These are phyloP conservation scores for Arabidopsis lyrata DNA, from an alignment of 441 rosid genomes.

Conservation along the genomic window DNA sequence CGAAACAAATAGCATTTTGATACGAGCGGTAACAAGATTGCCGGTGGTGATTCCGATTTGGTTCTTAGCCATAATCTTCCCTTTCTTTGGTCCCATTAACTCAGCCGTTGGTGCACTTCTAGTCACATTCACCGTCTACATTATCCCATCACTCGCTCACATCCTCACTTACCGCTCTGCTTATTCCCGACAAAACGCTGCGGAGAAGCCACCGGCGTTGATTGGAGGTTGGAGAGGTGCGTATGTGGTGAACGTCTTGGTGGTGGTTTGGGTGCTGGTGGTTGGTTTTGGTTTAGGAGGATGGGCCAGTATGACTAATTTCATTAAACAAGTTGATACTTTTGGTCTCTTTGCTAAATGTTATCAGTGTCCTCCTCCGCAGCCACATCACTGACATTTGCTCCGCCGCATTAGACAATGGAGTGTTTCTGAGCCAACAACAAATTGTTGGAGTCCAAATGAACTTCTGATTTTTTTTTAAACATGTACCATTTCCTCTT, in stretches of 20 bases:
- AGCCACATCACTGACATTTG: constrained; percentile 45
- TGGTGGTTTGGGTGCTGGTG: constrained; percentile 56
- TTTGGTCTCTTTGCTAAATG: constrained; percentile 72
- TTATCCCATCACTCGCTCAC: constrained; percentile 69
- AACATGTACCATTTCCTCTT: not conserved
- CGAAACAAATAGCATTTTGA: constrained; percentile 59
- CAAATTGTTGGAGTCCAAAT: not conserved
- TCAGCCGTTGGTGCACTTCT: constrained; percentile 66
- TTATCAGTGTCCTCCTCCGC: constrained; percentile 58
- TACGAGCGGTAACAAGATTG: constrained; percentile 55
- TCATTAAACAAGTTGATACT: constrained; percentile 62
- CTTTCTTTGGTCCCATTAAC: constrained; percentile 72
- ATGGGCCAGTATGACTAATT: constrained; percentile 68
- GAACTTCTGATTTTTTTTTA: not conserved
- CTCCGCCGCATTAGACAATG: not conserved
- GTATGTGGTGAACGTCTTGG: constrained; percentile 49
- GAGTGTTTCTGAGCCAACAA: not conserved
- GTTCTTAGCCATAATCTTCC: constrained; percentile 71
- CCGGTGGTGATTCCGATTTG: constrained; percentile 70
- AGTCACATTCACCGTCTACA: constrained; percentile 69
- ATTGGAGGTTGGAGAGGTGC: constrained; percentile 62
- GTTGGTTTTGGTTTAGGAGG: constrained; percentile 69
- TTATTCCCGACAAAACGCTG: constrained; percentile 57
- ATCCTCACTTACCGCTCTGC: constrained; percentile 60
- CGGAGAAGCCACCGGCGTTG: constrained; percentile 57